Evolutionary conservation across 495 filamentous ascomycete species (phyloP), one percentile per base, ranked within the genome.

Genomic region (Aspergillus steynii): DNA sequence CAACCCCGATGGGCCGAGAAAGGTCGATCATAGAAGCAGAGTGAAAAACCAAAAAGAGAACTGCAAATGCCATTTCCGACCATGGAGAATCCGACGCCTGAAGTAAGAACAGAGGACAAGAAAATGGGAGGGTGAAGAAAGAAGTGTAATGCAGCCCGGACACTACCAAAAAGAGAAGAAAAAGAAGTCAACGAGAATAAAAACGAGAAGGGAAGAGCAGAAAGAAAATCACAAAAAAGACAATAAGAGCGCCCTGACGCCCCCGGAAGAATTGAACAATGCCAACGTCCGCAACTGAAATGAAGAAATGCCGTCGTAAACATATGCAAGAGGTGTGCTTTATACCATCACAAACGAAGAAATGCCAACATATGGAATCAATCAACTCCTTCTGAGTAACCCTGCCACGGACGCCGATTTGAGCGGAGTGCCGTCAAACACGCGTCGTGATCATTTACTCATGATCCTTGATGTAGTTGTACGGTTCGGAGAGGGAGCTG

Each of bases 351-450:
- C 73, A 75, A 73, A 64, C 58, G 49, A 68, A 74, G 71, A 79
- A 73, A 79, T 77, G 73, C 76, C 74, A 76, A 74, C 63, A 77
- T 70, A 76, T 77, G 66, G 61, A 76, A 73, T 70, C 69, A 70
- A 67, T 67, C 62, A 64, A 73, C 62, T 67, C 67, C 63, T 68
- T 65, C 65, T 65, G 65, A 62, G 50, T 61, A 46, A 58, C 62
- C 64, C 61, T 46, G 29, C 56, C 59, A 62, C 29, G 28, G 37
- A 53, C 42, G 56, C 51, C 54, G 50, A 53, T 50, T 46, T 63
- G 67, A 70, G 59, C 64, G 65, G 67, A 58, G 65, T 61, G 65
- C 67, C 53, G 31, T 37, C 58, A 53, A 54, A 64, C 65, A 62
- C 62, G 62, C 62, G 63, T 69, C 56, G 68, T 68, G 37, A 42